Percentiles rank a stretch among this genome's conserved stretches.
These are phyloP conservation scores for Fusarium sterilihyphosum DNA, from an alignment of 2,329 filamentous ascomycete species.

Conservation along the genomic window DNA sequence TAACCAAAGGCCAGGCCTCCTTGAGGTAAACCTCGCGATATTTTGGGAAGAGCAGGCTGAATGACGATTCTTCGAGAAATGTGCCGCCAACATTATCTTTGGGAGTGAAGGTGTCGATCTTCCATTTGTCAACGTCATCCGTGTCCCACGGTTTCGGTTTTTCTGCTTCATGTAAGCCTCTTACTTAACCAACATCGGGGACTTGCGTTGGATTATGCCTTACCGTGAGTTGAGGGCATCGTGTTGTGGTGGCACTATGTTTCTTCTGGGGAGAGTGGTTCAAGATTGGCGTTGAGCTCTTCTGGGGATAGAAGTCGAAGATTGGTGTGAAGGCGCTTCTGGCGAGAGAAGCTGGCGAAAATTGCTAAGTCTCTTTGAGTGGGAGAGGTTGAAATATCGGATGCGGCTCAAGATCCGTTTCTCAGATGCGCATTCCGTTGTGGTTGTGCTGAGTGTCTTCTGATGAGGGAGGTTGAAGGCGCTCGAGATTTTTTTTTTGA, in stretches of 20 bases:
- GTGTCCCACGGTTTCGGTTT: slow-evolving; percentile 95
- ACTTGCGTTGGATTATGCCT: not conserved
- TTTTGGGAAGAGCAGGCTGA: slow-evolving; percentile 62
- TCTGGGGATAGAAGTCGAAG: not conserved
- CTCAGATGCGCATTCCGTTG: not conserved
- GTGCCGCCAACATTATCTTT: slow-evolving; percentile 87
- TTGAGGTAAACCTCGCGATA: slow-evolving; percentile 95
- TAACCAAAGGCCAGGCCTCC: slow-evolving; percentile 92
- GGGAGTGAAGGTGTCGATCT: slow-evolving; percentile 85
- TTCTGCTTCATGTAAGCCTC: slow-evolving; percentile 48
- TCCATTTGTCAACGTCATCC: slow-evolving; percentile 95
- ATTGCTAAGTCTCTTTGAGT: not conserved
- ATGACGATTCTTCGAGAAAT: slow-evolving; percentile 74
- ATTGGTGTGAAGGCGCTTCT: not conserved
- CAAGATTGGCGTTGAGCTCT: not conserved
- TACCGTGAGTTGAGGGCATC: slow-evolving; percentile 85
- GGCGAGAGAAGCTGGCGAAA: not conserved
- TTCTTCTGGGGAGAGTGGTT: not conserved
- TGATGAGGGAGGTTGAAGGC: not conserved
- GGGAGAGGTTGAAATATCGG: no score
- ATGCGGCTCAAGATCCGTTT: not conserved
- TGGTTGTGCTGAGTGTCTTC: not conserved
- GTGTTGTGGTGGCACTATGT: not conserved
- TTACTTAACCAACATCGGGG: not conserved
- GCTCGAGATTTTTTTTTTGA: slow-evolving; percentile 30